A percentile compares a stretch with the other conserved stretches of the same genome.
These are phyloP conservation scores for Populus alba DNA, from an alignment of 345 rosid species.

Conservation along the genomic window DNA sequence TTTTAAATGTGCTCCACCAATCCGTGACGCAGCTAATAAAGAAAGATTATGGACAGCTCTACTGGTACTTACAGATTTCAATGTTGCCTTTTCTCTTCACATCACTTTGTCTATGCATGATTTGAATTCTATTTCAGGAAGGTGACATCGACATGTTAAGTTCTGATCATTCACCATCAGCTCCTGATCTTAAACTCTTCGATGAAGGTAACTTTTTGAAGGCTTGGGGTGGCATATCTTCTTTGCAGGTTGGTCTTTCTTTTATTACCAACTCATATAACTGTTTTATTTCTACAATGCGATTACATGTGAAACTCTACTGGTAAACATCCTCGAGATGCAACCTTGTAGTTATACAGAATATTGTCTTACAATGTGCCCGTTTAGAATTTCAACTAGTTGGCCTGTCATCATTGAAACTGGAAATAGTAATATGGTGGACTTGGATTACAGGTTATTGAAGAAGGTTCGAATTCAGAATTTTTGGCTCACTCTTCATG, in stretches of 20 bases:
- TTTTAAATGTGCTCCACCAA: slow-evolving; percentile 92
- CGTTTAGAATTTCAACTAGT: background rate
- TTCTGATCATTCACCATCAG: slow-evolving; percentile 95
- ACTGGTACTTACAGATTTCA: slow-evolving; percentile 44
- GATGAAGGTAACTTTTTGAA: slow-evolving; percentile 76
- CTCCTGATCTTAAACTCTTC: slow-evolving; percentile 72
- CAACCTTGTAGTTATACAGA: background rate
- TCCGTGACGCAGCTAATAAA: slow-evolving; percentile 71
- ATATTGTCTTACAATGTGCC: background rate
- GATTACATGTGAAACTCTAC: background rate
- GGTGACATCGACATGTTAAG: slow-evolving; percentile 88
- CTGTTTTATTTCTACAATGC: background rate
- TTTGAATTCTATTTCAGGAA: slow-evolving; percentile 42
- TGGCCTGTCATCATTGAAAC: too few species aligned
- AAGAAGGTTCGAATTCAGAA: too few species aligned
- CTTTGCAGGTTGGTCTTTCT: slow-evolving; percentile 66
- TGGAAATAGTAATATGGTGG: too few species aligned
- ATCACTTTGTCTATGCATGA: slow-evolving; percentile 1
- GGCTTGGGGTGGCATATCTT: slow-evolving; percentile 99
- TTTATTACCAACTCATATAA: background rate
- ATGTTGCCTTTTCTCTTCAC: slow-evolving; percentile 1
- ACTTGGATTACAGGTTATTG: too few species aligned
- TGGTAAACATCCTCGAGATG: background rate
- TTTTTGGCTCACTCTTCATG: background rate
- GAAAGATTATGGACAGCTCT: slow-evolving; percentile 88